Base-by-base conservation (phyloP, 495 filamentous ascomycete species). In the Lasiosphaeris hirsuta region DNA sequence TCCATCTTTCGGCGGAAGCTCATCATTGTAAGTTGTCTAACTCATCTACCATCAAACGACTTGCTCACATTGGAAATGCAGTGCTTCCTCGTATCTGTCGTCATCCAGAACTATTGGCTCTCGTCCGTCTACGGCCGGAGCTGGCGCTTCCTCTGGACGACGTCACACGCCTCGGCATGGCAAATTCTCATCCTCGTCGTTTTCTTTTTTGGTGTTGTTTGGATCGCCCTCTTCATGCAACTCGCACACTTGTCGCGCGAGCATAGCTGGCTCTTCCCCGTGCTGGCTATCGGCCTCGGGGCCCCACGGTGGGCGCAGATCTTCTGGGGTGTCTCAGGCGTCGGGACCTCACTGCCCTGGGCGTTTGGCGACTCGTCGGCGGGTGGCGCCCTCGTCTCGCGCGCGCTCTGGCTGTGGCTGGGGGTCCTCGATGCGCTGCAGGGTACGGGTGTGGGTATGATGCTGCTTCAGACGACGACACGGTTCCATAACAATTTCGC, bases 101-200 rank as follows among this genome's bases (percentile, higher is more conserved):
- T 87, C 60, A 66, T 88, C 19, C 85, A 88, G 69, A 89, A 89
- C 65, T 87, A 80, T 76, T 87, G 76, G 72, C 80, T 88, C 35
- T 78, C 79, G 14, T 72, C 81, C 1, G 81, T 78, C 38, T 84
- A 84, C 66, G 84, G 84, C 49, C 79, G 83, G 39, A 84, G 81
- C 65, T 87, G 84, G 84, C 68, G 69, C 13, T 87, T 81, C 66
- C 77, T 87, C 43, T 87, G 79, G 72, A 69, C 70, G 7, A 76
- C 78, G 42, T 63, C 76, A 38, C 76, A 81, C 64, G 76, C 78
- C 1, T 76, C 79, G 7, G 57, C 73, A 14, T 87, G 81, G 80
- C 64, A 71, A 17, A 73, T 86, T 48, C 64, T 75, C 34, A 51
- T 83, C 6, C 68, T 86, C 10, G 72, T 84, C 17, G 19, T 84